These are phyloP conservation scores for Stemphylium vesicarium DNA, from an alignment of 2,329 filamentous ascomycete species.

Conservation along the genomic window DNA sequence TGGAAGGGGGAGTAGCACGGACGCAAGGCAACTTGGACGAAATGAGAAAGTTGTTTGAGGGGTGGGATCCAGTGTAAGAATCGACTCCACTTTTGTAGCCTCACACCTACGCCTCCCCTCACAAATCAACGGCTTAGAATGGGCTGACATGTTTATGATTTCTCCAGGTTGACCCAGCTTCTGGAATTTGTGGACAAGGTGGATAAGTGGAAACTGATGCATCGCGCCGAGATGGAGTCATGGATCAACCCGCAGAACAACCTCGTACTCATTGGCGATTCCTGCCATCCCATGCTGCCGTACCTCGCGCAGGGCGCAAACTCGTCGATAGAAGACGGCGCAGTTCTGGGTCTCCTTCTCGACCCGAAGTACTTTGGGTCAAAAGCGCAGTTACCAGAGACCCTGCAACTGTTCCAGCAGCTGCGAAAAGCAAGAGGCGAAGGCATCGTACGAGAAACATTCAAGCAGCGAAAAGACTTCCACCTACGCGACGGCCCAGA, in stretches of 20 bases:
- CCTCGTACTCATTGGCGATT: conserved; percentile 57
- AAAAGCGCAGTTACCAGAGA: conserved; percentile 40
- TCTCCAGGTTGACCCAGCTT: conserved; percentile 27
- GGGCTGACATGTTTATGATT: conserved; percentile 4
- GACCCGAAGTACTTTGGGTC: conserved; percentile 20
- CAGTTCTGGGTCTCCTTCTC: conserved; percentile 66
- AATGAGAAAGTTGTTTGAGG: conserved; percentile 64
- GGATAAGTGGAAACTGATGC: conserved; percentile 74
- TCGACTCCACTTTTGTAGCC: no score
- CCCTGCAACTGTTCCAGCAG: conserved; percentile 54
- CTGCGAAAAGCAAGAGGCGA: conserved; percentile 58
- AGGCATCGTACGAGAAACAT: conserved; percentile 67
- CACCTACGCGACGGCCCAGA: conserved; percentile 59
- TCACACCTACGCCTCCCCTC: conserved; percentile 45
- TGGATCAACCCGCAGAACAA: conserved; percentile 57
- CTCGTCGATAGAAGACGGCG: conserved; percentile 71
- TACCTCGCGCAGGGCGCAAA: conserved; percentile 61
- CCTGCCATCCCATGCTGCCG: conserved; percentile 45
- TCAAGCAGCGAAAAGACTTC: conserved; percentile 55
- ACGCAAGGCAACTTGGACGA: conserved; percentile 63
- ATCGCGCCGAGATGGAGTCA: conserved; percentile 46
- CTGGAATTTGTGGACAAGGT: conserved; percentile 61
- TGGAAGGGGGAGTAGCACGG: conserved; percentile 61
- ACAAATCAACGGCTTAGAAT: conserved; percentile 37
- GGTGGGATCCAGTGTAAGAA: conserved; percentile 67